Evolutionary conservation across 495 filamentous ascomycete genomes (phyloP).

Genomic region (Neurospora sp.): DNA sequence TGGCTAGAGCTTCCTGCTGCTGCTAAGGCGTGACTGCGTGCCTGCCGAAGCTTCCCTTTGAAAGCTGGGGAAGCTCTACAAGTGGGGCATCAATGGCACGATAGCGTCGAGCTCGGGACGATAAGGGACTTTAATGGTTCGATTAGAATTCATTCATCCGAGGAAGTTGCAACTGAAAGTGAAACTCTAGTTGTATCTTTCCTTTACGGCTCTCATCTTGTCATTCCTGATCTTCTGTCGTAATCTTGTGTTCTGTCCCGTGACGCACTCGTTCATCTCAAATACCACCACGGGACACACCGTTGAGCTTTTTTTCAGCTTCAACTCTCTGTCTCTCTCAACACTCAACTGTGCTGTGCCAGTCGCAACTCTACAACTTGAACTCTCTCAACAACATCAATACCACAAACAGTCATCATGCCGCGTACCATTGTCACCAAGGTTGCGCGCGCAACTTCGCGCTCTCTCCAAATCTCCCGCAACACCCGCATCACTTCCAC

Average conservation of each 20-base stretch:
- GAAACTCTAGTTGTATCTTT: background rate
- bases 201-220: background rate
- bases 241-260: background rate
- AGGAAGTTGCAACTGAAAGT: background rate
- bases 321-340: background rate
- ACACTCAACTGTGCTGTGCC: background rate
- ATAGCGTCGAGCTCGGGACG: background rate
- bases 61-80: background rate
- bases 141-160: background rate
- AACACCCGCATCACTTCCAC: background rate
- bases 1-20: background rate
- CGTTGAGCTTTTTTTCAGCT: background rate
- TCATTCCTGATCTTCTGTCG: background rate
- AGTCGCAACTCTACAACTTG: background rate
- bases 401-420: slow-evolving; percentile 15
- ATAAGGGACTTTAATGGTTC: background rate
- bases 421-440: slow-evolving; percentile 15
- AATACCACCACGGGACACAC: background rate
- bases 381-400: background rate
- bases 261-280: background rate
- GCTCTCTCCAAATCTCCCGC: slow-evolving; percentile 7
- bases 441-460: slow-evolving; percentile 13
- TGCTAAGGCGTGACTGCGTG: background rate
- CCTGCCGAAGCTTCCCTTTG: background rate
- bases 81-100: background rate